phyloP scores from a whole-genome alignment of 306 rosid species.

The Abrus pulchellus region DNA sequence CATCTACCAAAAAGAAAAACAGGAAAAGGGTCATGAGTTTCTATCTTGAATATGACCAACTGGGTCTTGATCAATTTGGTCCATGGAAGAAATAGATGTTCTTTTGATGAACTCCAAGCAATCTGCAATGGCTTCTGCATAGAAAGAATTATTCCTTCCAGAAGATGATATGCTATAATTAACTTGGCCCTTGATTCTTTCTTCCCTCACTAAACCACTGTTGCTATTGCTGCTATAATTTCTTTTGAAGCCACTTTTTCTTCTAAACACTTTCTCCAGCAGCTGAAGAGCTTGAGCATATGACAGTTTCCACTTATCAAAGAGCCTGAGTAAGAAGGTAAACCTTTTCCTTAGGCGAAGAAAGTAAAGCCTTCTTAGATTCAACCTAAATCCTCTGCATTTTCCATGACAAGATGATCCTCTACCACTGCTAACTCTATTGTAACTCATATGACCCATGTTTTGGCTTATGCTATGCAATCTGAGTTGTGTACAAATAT shows the following conservation, averaged over 20 bases:
- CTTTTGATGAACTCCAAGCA: constrained; percentile 91
- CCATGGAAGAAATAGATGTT: constrained; percentile 70
- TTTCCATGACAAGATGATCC: constrained; percentile 49
- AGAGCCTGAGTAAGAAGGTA: constrained; percentile 54
- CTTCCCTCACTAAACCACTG: constrained; percentile 44
- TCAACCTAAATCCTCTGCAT: constrained; percentile 68
- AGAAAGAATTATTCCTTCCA: constrained; percentile 79
- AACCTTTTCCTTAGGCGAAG: constrained; percentile 59
- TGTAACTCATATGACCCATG: constrained; percentile 57
- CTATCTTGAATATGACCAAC: constrained; percentile 49
- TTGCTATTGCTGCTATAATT: constrained; percentile 50
- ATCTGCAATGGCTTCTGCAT: constrained; percentile 93
- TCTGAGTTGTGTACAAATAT: constrained; percentile 43
- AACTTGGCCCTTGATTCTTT: constrained; percentile 35
- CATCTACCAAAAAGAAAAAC: constrained; percentile 31
- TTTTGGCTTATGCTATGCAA: constrained; percentile 29
- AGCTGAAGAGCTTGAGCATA: constrained; percentile 54
- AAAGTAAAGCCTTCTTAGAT: constrained; percentile 56
- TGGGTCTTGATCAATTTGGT: constrained; percentile 55
- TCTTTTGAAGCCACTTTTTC: constrained; percentile 51
- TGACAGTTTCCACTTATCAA: constrained; percentile 53
- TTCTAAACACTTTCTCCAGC: constrained; percentile 49
- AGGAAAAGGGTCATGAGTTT: constrained; percentile 37
- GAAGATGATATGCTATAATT: constrained; percentile 54
- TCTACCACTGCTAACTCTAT: constrained; percentile 54